Percentiles rank a stretch among this genome's conserved stretches.
phyloP scores from a whole-genome alignment of 2,329 filamentous ascomycete genomes.

The Zymoseptoria ardabiliae region DNA sequence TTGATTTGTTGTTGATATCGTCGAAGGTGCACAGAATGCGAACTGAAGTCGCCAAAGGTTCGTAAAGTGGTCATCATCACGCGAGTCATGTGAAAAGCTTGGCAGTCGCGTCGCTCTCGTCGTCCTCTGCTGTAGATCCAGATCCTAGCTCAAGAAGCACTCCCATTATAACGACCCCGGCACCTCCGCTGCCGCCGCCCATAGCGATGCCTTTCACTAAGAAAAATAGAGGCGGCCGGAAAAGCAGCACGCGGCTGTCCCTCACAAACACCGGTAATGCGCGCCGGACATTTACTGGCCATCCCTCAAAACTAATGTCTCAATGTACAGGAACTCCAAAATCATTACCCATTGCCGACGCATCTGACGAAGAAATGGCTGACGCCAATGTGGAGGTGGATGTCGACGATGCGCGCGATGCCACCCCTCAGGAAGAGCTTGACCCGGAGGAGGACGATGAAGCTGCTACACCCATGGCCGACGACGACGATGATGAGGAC shows the following conservation, averaged over 20 bases:
- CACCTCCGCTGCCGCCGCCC: neutral
- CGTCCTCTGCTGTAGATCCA: neutral
- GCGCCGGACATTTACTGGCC: constrained; percentile 4
- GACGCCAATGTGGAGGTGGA: constrained; percentile 21
- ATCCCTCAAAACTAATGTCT: constrained; percentile 2
- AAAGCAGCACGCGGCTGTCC: constrained; percentile 16
- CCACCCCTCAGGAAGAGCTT: constrained; percentile 11
- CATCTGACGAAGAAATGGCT: constrained; percentile 27
- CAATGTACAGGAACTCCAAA: constrained; percentile 20
- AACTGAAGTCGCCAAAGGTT: neutral
- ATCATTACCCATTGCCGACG: constrained; percentile 18
- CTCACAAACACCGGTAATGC: constrained; percentile 13
- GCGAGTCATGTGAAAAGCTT: neutral
- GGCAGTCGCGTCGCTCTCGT: neutral
- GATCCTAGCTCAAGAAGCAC: neutral
- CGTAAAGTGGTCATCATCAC: neutral
- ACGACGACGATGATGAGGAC: constrained; percentile 26
- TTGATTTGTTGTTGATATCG: neutral
- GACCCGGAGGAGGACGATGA: constrained; percentile 20
- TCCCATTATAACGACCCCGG: neutral
- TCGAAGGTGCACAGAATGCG: neutral
- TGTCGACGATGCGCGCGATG: constrained; percentile 13
- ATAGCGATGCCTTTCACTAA: constrained; percentile 23
- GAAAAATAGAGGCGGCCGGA: constrained; percentile 10
- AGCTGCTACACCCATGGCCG: constrained; percentile 19